Conservation (phyloP, 331 rosid genomes). For the Arachis monticola region DNA sequence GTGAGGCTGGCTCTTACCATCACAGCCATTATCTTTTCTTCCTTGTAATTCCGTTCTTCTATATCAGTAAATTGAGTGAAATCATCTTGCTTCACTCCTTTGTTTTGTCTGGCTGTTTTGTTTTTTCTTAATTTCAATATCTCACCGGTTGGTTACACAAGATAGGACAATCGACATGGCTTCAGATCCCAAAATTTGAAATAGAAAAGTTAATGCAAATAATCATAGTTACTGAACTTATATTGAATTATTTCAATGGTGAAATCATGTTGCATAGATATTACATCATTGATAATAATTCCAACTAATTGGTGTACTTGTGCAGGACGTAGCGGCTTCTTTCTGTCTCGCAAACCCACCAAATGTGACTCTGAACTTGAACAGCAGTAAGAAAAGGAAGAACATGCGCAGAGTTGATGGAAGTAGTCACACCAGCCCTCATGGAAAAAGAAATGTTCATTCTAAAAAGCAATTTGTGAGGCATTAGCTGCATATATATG, state of each 20-base stretch:
- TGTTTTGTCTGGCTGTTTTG: too few species aligned
- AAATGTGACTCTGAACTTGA: conserved; percentile 74
- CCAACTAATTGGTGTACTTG: conserved; percentile 19
- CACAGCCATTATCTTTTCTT: too few species aligned
- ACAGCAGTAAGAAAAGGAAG: conserved; percentile 73
- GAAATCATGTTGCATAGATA: background rate
- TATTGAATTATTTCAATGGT: background rate
- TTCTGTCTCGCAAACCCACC: conserved; percentile 94
- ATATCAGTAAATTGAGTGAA: too few species aligned
- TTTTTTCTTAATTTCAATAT: too few species aligned
- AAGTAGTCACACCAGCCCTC: conserved; percentile 66
- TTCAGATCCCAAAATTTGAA: too few species aligned
- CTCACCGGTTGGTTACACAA: too few species aligned
- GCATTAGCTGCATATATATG: conserved; percentile 41
- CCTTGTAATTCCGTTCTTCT: too few species aligned
- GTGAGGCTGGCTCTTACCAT: too few species aligned
- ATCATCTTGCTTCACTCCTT: too few species aligned
- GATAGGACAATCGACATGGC: too few species aligned
- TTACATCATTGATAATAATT: conserved; percentile 5
- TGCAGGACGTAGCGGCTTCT: conserved; percentile 86
- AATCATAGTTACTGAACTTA: background rate
- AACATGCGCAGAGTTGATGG: conserved; percentile 65
- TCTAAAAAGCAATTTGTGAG: conserved; percentile 67
- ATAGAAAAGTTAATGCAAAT: background rate
- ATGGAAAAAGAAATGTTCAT: conserved; percentile 59